Percentiles rank a stretch among this genome's conserved stretches.
These are phyloP conservation scores for Lachancea mirantina DNA, from an alignment of 805 yeast species.

Conservation along the genomic window DNA sequence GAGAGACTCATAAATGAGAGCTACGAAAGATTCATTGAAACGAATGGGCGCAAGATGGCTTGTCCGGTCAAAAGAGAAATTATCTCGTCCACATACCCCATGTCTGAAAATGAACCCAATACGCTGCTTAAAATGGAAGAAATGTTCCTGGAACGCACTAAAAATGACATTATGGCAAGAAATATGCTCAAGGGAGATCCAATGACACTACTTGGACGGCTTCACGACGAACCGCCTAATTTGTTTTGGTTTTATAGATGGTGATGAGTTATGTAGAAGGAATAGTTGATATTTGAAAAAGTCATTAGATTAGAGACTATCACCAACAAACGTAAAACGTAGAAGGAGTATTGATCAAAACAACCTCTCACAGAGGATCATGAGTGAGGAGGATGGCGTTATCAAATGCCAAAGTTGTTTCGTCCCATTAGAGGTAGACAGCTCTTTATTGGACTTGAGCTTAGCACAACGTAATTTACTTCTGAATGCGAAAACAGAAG, in stretches of 20 bases:
- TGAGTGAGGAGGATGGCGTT: slow-evolving; percentile 2
- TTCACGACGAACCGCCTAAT: slow-evolving; percentile 18
- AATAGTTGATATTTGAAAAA: too few relatives aligned
- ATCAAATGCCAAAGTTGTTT: slow-evolving; percentile 42
- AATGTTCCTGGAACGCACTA: slow-evolving; percentile 24
- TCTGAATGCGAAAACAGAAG: slow-evolving; percentile 18
- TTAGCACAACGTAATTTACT: slow-evolving; percentile 39
- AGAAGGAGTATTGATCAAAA: not conserved
- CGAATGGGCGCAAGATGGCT: slow-evolving; percentile 22
- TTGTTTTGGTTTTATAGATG: slow-evolving; percentile 29
- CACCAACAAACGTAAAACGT: not conserved
- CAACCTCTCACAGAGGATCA: too few relatives aligned
- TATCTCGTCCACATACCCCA: slow-evolving; percentile 24
- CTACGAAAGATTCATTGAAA: slow-evolving; percentile 32
- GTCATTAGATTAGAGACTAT: not conserved
- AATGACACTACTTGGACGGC: slow-evolving; percentile 10
- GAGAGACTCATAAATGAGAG: slow-evolving; percentile 18
- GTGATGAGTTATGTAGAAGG: slow-evolving; percentile 13
- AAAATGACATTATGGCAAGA: slow-evolving; percentile 17
- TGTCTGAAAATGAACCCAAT: slow-evolving; percentile 19
- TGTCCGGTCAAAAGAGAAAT: slow-evolving; percentile 24
- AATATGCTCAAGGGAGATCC: slow-evolving; percentile 17
- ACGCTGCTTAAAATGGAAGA: slow-evolving; percentile 20
- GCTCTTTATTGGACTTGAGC: slow-evolving; percentile 37
- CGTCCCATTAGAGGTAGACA: slow-evolving; percentile 36